These are phyloP conservation scores for Hemileccinum rubropunctum DNA, from an alignment of 768 basidiomycete genomes.

Conservation along the genomic window DNA sequence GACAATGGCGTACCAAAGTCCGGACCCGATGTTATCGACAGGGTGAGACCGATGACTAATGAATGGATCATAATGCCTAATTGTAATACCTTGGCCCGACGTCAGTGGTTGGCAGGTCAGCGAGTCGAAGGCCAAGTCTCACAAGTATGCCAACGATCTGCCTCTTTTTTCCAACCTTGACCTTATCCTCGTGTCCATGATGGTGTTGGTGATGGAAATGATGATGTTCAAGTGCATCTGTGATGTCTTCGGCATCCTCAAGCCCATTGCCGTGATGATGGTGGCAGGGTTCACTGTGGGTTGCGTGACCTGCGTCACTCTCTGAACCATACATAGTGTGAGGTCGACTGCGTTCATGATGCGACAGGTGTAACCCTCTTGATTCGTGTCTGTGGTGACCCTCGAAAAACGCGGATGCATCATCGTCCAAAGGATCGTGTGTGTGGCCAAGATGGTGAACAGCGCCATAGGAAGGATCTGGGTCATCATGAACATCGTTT, in stretches of 20 bases:
- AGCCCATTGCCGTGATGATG: conserved; percentile 12
- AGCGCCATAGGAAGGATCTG: conserved; percentile 21
- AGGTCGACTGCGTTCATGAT: conserved; percentile 29
- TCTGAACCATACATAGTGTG: conserved; percentile 21
- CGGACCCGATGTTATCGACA: conserved; percentile 63
- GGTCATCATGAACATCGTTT: neutral
- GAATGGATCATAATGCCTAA: conserved; percentile 85
- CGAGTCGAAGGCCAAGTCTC: neutral
- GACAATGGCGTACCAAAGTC: conserved; percentile 60
- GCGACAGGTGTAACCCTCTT: conserved; percentile 22
- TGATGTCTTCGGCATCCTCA: neutral
- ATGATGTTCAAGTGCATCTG: neutral
- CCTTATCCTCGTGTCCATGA: conserved; percentile 17
- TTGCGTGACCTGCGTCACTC: neutral
- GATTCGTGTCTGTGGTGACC: conserved; percentile 38
- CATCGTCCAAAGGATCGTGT: neutral
- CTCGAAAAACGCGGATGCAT: conserved; percentile 23
- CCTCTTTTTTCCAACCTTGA: conserved; percentile 48
- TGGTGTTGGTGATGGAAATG: neutral
- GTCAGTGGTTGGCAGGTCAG: neutral
- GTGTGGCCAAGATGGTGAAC: neutral
- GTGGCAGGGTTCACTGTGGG: neutral
- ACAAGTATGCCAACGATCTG: conserved; percentile 78
- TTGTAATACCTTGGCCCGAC: conserved; percentile 61
- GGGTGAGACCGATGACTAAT: conserved; percentile 74